These are phyloP conservation scores for Nicotiana otophora DNA, from an alignment of 257 asterid genomes.

Conservation along the genomic window DNA sequence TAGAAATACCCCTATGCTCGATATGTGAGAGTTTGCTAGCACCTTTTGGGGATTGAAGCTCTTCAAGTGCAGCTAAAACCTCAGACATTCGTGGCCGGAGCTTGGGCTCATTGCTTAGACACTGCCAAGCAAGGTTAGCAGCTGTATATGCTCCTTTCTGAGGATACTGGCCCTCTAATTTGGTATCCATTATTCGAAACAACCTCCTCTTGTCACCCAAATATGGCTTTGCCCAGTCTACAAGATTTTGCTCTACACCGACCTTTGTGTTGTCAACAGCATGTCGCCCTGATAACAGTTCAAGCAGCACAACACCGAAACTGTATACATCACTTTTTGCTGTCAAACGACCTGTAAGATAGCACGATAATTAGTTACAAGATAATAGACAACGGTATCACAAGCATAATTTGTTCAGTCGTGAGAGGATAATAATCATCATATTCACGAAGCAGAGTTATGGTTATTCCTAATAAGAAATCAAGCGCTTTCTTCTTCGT, in stretches of 20 bases:
- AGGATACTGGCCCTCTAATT: slow-evolving; percentile 73
- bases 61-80: slow-evolving; percentile 54
- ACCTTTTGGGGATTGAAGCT: slow-evolving; percentile 47
- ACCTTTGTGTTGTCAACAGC: slow-evolving; percentile 58
- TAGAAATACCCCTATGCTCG: slow-evolving; percentile 21
- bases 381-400: background rate
- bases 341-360: slow-evolving; percentile 55
- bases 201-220: slow-evolving; percentile 57
- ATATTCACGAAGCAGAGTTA: background rate
- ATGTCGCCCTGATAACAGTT: slow-evolving; percentile 60
- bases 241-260: slow-evolving; percentile 64
- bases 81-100: slow-evolving; percentile 67
- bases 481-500: background rate
- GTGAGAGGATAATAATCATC: background rate
- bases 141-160: slow-evolving; percentile 66
- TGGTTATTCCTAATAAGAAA: background rate
- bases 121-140: slow-evolving; percentile 56
- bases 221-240: slow-evolving; percentile 78
- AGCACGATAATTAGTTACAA: background rate
- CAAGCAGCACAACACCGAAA: slow-evolving; percentile 76
- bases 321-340: slow-evolving; percentile 76
- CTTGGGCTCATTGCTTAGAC: slow-evolving; percentile 52
- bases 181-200: slow-evolving; percentile 72
- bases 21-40: slow-evolving; percentile 19
- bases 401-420: background rate